Evolutionary conservation across 306 rosid genomes (phyloP).

Genomic region (Prunus dulcis): DNA sequence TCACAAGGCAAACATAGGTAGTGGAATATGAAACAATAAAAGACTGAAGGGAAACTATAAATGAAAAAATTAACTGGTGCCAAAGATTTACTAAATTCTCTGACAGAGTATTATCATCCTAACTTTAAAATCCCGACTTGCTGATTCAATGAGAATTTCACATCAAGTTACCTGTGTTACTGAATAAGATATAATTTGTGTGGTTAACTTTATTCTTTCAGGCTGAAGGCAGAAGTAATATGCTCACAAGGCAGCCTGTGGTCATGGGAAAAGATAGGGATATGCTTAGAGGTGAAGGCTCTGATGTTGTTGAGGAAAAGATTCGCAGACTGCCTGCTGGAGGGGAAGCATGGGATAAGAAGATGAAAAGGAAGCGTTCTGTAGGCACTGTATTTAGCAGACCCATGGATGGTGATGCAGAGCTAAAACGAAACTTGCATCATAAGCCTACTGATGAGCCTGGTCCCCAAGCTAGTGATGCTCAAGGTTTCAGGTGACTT

Average conservation of each 20-base stretch:
- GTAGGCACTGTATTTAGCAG: slow-evolving; percentile 50
- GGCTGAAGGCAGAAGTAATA: slow-evolving; percentile 63
- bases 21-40: slow-evolving; percentile 10
- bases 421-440: slow-evolving; percentile 52
- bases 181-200: neutral
- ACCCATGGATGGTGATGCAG: slow-evolving; percentile 65
- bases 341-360: slow-evolving; percentile 75
- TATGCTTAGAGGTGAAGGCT: slow-evolving; percentile 53
- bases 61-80: neutral
- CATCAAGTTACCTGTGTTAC: neutral
- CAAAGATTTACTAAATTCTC: neutral
- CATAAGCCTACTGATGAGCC: slow-evolving; percentile 60
- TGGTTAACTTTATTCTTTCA: slow-evolving; percentile 22
- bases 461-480: slow-evolving; percentile 47
- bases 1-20: slow-evolving; percentile 4
- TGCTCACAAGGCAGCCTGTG: slow-evolving; percentile 50
- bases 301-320: slow-evolving; percentile 73
- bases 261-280: slow-evolving; percentile 60
- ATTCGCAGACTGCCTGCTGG: slow-evolving; percentile 63
- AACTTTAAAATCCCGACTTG: neutral
- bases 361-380: slow-evolving; percentile 77
- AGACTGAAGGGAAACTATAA: neutral
- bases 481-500: slow-evolving; percentile 68
- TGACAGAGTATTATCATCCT: neutral
- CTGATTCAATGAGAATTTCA: neutral